Conservation (phyloP, 2,329 filamentous ascomycete species). For the Pseudogymnoascus sp. region DNA sequence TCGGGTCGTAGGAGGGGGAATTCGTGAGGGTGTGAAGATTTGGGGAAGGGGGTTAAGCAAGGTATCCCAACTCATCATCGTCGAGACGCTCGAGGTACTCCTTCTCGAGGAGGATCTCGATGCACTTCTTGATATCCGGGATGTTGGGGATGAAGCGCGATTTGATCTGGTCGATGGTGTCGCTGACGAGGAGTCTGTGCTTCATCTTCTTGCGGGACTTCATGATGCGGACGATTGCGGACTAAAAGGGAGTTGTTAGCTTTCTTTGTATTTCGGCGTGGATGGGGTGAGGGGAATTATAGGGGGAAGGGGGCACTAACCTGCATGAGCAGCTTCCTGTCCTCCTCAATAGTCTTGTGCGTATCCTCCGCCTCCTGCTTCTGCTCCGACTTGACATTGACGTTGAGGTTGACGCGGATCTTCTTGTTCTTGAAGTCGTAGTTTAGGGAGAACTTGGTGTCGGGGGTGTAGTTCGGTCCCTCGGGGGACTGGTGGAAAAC, state of each 20-base stretch:
- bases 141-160: conserved; percentile 89
- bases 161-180: conserved; percentile 93
- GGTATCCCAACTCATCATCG: conserved; percentile 87
- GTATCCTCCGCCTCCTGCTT: conserved; percentile 96
- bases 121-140: conserved; percentile 97
- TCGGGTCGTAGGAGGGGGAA: not conserved
- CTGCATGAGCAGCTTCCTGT: conserved; percentile 92
- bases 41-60: conserved; percentile 52
- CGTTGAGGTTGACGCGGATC: conserved; percentile 91
- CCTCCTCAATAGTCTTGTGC: conserved; percentile 98
- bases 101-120: conserved; percentile 97
- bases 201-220: conserved; percentile 99
- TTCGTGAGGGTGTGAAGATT: not conserved
- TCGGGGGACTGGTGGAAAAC: conserved; percentile 67
- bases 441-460: conserved; percentile 77
- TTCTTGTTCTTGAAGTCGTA: conserved; percentile 98
- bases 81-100: conserved; percentile 96
- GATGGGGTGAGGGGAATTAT: conserved; percentile 9
- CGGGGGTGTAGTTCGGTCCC: conserved; percentile 66
- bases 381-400: conserved; percentile 88
- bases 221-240: conserved; percentile 98
- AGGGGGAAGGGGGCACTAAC: conserved; percentile 54
- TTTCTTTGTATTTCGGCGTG: not conserved
- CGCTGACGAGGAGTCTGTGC: conserved; percentile 85
- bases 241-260: conserved; percentile 46